Base-by-base conservation (phyloP, 179 eudicot genomes). In the Beta lomatogona region DNA sequence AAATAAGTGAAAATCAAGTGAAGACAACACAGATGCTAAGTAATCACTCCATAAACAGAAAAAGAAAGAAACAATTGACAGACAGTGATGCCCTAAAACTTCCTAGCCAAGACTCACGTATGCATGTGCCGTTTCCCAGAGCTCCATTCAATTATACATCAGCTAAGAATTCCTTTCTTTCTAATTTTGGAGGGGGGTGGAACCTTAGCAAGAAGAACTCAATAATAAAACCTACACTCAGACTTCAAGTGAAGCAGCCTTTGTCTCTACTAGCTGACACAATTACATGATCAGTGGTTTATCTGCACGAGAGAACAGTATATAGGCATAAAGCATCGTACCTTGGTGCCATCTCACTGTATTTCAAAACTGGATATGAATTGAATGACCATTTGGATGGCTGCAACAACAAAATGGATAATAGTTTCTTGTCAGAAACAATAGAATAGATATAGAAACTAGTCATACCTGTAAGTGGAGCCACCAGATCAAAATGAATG, bases 331-430 rank as follows among this genome's bases (percentile, higher is more conserved):
- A 14, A 53, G 46, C 76, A 54, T 25, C 9, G 78, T 85, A 93
- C 98, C 97, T 95, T 78, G 97, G 93, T 52, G 93, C 97, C 93
- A 84, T 89, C 89, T 95, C 97, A 69, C 91, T 91, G 83, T 81
- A 88, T 87, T 95, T 95, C 86, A 95, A 83, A 82, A 93, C 83
- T n/a, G 97, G 88, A 74, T 92, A 90, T 1, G 98, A 93, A 76
- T 88, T 95, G 86, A 95, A 95, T 83, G 93, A 80, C 98, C 98
- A 95, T 79, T 89, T 93, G 61, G 92, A 70, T 53, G 98, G 98
- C 98, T 95, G 93, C 79, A 86, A 88, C 46, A 73, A 25, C 77
- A 85, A 64, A 41, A 70, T 31, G 31, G 31, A 75, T 18, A 48
- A 75, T 50, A 68, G 58, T 73, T 21, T 15, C 45, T 75, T 59